Conservation (phyloP, 2,329 filamentous ascomycete genomes). For the Arthroderma sp. region DNA sequence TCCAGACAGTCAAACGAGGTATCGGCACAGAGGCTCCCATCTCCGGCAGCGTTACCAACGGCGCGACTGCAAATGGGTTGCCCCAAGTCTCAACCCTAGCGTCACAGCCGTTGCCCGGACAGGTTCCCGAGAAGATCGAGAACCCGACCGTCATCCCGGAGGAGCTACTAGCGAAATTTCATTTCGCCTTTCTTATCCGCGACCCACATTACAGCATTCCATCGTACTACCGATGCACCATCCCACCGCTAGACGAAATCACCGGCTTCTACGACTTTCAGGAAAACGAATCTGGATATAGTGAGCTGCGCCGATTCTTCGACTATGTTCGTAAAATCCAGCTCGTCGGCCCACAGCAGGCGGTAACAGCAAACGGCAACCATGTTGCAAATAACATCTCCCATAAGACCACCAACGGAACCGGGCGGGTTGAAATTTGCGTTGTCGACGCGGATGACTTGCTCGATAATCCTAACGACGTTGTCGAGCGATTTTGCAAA, state of each 20-base stretch:
- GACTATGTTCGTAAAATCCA: constrained; percentile 62
- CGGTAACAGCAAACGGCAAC: constrained; percentile 27
- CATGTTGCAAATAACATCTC: constrained; percentile 20
- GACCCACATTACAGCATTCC: constrained; percentile 86
- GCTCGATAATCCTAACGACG: constrained; percentile 65
- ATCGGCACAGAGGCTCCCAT: constrained; percentile 38
- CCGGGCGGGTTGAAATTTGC: constrained; percentile 50
- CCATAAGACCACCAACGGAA: constrained; percentile 9
- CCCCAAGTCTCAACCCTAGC: constrained; percentile 14
- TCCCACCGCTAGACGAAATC: constrained; percentile 67
- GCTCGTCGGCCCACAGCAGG: constrained; percentile 56
- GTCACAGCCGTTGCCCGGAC: constrained; percentile 44
- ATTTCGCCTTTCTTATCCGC: constrained; percentile 93
- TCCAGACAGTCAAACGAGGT: constrained; percentile 46
- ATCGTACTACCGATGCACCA: constrained; percentile 86
- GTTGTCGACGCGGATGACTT: constrained; percentile 90
- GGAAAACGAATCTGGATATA: constrained; percentile 78
- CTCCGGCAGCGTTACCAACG: constrained; percentile 17
- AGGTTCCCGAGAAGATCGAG: constrained; percentile 37
- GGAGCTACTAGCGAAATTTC: constrained; percentile 62
- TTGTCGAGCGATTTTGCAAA: constrained; percentile 67
- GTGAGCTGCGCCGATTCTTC: constrained; percentile 73
- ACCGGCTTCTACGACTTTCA: constrained; percentile 83
- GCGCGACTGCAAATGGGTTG: constrained; percentile 15
- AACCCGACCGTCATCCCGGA: constrained; percentile 80